Evolutionary conservation across 257 asterid genomes (phyloP), one percentile per base, ranked within the genome.

Genomic region (Euphrasia confusa): DNA sequence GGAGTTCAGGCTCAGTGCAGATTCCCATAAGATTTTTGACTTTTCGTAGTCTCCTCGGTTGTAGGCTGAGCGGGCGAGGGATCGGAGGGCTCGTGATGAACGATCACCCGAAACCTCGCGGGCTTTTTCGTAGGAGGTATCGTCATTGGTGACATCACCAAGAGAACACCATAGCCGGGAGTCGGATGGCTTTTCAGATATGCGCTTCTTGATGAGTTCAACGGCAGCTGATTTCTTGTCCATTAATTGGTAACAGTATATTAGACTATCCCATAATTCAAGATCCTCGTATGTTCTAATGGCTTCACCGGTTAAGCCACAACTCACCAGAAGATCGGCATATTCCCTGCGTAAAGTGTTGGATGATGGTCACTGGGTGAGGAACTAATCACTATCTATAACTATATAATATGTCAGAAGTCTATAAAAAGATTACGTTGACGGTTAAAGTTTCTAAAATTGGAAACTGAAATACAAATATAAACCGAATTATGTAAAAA

Each of bases 191-290:
- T 80, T 84, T 63, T 84, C 83, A 28, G 78, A 73, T 24, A 92
- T 73, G 50, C 83, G 79, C 57, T 68, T 71, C 64, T 77, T 82
- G 54, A 89, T 87, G 67, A 92, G 97, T 35, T 89, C 96, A 56
- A 89, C 90, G 8, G 96, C 96, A 39, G 96, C 97, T 58, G 97
- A 78, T 83, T 84, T 92, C 79, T 89, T 92, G 70, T 87, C 95
- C 88, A 89, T 72, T 71, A 86, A 52, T 72, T 82, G 83, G 73
- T 89, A 92, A 73, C 97, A 89, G 57, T 78, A 65, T 56, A 92
- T 92, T 61, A 92, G 78, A 79, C 87, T 86, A 78, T 92, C 99
- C 99, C 99, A 92, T 37, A 89, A 88, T 83, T 92, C 99, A 58
- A 92, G 99, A 74, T 86, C 90, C 83, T 92, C 96, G 2, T 81